phyloP scores from a whole-genome alignment of 768 basidiomycete species.

The Postia placenta region DNA sequence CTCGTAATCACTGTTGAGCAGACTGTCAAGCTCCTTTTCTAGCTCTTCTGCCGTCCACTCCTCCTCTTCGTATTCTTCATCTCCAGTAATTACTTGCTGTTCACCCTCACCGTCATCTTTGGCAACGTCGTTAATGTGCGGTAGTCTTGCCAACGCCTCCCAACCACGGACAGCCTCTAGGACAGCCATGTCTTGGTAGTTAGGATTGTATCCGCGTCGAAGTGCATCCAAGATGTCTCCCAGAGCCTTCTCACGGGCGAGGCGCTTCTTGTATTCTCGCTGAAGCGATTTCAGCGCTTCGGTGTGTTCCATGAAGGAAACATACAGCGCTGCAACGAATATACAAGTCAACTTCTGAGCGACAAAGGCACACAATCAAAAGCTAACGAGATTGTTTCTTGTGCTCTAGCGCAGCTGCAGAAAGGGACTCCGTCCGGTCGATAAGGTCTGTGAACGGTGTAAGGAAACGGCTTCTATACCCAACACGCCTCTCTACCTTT shows the following conservation, averaged over 20 bases:
- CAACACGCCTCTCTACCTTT: constrained; percentile 41
- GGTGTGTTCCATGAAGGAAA: constrained; percentile 65
- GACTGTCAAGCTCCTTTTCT: constrained; percentile 45
- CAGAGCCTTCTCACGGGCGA: constrained; percentile 71
- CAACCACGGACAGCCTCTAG: constrained; percentile 94
- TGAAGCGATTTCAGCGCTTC: constrained; percentile 73
- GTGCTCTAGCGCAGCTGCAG: constrained; percentile 74
- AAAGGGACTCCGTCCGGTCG: constrained; percentile 70
- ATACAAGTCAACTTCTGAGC: background rate
- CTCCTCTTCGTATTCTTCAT: constrained; percentile 50
- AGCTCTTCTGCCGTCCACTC: constrained; percentile 57
- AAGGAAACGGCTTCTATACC: background rate
- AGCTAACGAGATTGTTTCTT: constrained; percentile 82
- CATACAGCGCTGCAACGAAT: constrained; percentile 66
- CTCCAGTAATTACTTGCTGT: constrained; percentile 23
- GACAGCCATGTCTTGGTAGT: constrained; percentile 99
- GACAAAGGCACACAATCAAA: background rate
- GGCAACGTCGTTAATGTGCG: constrained; percentile 64
- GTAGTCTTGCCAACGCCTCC: constrained; percentile 67
- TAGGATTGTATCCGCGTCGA: constrained; percentile 88
- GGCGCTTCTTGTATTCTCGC: constrained; percentile 61
- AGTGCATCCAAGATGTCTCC: constrained; percentile 80
- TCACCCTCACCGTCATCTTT: constrained; percentile 31
- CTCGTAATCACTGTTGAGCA: constrained; percentile 65
- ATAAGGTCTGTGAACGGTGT: constrained; percentile 54